Evolutionary conservation across 305 asterid species (phyloP).

Genomic region (Coffea humblotiana): DNA sequence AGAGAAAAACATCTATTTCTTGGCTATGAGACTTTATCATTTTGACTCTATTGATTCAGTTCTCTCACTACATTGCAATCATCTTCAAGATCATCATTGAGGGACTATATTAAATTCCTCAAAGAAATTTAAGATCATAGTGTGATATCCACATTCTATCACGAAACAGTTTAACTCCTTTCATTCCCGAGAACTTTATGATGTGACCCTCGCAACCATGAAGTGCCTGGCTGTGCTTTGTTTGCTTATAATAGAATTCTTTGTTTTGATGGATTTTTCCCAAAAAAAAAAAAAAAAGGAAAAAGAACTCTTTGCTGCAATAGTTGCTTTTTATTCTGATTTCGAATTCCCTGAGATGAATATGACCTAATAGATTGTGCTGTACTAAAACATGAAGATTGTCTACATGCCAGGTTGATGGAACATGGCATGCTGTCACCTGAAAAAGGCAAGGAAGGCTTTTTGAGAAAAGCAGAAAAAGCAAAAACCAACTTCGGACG

Average conservation of each 20-base stretch:
- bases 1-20: not conserved
- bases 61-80: not conserved
- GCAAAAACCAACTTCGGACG: conserved; percentile 64
- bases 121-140: not conserved
- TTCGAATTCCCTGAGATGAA: not conserved
- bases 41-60: not conserved
- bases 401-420: conserved; percentile 62
- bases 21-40: not conserved
- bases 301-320: not conserved
- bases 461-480: conserved; percentile 79
- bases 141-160: not conserved
- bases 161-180: not conserved
- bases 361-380: not conserved
- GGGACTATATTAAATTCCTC: not conserved
- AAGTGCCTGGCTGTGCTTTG: not conserved
- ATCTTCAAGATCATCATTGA: not conserved
- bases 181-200: not conserved
- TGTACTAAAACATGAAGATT: not conserved
- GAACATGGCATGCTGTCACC: conserved; percentile 84
- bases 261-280: not conserved
- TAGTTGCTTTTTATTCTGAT: not conserved
- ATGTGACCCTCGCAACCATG: not conserved
- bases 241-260: too few relatives aligned
- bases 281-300: not conserved
- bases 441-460: conserved; percentile 61